Evolutionary conservation across 371 early-diverging fungal genomes (phyloP), one percentile per base, ranked within the genome.

Genomic region (Apophysomyces variabilis): DNA sequence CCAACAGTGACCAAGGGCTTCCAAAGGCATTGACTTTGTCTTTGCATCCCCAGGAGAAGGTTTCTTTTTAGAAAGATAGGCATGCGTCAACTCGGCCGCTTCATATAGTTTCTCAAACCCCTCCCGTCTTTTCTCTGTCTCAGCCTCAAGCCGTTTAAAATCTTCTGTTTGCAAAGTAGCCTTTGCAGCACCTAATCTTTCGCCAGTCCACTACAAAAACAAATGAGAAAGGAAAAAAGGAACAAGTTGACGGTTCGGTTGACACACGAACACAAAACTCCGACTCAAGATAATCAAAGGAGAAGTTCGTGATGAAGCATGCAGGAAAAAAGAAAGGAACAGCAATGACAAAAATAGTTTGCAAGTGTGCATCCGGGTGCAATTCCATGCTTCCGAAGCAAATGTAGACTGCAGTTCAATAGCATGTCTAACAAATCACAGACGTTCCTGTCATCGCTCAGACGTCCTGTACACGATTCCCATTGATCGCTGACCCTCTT

Each of bases 1-100:
- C 86, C 90, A 85, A 56, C 82, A 77, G 45, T 73, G 70, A 16
- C 88, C 93, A 57, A 92, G 72, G 0, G 85, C 79, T 59, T 90
- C 87, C 50, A 88, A 65, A 3, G 91, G 89, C 32, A 83, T 65
- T 1, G 77, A 71, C 67, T 89, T 90, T 35, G 70, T 62, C 62
- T 87, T 91, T 50, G 50, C 61, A 54, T 89, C 90, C 61, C 87
- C 90, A 7, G 86, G 79, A 12, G 85, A 85, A 0, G 79, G 73
- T 47, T 82, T 82, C 57, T 80, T 83, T 61, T 88, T 90, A 45
- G 79, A 79, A 65, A 85, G 39, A 26, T 78, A 65, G 11, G 37
- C 61, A 36, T 74, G 66, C 11, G 61, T 36, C 4, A 71, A 54
- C 8, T 72, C 68, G 16, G 76, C 66, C 18, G 80, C 71, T 38